Evolutionary conservation across 225 moss, liverwort and hornwort species (phyloP), one percentile per base, ranked within the genome.

Genomic region (Straminergon stramineum): DNA sequence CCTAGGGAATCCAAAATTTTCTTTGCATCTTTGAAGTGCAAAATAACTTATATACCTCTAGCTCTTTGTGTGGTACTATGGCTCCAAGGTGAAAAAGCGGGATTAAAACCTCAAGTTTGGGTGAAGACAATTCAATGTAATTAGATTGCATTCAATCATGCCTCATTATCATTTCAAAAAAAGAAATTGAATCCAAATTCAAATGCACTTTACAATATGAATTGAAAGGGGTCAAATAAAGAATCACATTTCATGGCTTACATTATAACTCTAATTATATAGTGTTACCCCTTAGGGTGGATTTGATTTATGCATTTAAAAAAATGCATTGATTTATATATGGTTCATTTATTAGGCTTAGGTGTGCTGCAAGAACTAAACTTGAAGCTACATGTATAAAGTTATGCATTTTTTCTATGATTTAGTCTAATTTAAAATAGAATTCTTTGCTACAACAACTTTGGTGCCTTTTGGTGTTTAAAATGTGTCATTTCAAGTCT

Each of bases 1-100:
- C 5, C 10, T 17, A 74, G 10, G 45, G 9, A 9, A 45, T 45
- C 17, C 15, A 74, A 76, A 32, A 32, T 76, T 21, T 52, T 34
- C 15, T 17, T 77, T 51, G 32, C 22, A 34, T 21, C 34, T 77
- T 77, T 77, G 13, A 52, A 52, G 13, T 76, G 32, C 76, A 32
- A 75, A 52, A 76, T 34, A 45, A 45, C 8, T 45, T 3, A 16
- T 16, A 45, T 20, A 28, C 1, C 26, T 43, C 27, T 30, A 48
- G 45, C 45, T 45, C 45, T 30, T 48, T 45, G 10, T 45, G 2
- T 3, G 1, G 2, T 1, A 17, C 12, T 34, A 5, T 1, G 4
- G 2, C 14, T 53, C 3, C 4, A 34, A 19, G 7, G 21, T 34
- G 34, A 53, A 75, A 51, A 5, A 2, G 8, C 34, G 21, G 53